phyloP scores from a whole-genome alignment of 2,329 filamentous ascomycete genomes.

The Penicillium olsonii region DNA sequence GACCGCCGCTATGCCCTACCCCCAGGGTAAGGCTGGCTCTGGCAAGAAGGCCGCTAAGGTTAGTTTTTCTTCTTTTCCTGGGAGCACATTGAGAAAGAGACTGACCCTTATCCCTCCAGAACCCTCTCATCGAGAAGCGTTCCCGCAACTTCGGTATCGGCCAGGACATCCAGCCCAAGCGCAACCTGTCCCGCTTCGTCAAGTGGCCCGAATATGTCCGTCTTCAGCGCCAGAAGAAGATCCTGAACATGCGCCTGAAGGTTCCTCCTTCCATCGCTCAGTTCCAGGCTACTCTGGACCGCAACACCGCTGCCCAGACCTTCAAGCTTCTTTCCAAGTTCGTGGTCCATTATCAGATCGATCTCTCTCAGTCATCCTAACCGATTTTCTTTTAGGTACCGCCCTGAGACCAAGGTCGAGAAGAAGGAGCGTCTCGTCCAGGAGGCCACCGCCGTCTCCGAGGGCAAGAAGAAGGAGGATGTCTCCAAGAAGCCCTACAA shows the following conservation, averaged over 20 bases:
- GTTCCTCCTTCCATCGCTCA: conserved; percentile 95
- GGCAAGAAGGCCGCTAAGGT: conserved; percentile 98
- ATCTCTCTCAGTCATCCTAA: too few relatives aligned
- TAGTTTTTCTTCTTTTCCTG: conserved; percentile 46
- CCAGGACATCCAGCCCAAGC: conserved; percentile 95
- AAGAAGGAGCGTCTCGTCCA: conserved; percentile 99
- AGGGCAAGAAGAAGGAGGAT: conserved; percentile 99
- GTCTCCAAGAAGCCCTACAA: conserved; percentile 99
- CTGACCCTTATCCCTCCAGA: conserved; percentile 57
- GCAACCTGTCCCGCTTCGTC: conserved; percentile 97
- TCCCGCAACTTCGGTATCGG: conserved; percentile 97
- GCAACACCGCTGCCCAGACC: conserved; percentile 92
- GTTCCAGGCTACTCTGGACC: conserved; percentile 96
- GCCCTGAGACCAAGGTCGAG: conserved; percentile 97
- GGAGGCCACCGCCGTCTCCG: conserved; percentile 95
- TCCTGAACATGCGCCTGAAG: conserved; percentile 97
- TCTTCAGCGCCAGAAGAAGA: conserved; percentile 92
- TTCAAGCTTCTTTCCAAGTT: conserved; percentile 99
- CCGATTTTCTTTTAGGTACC: too few relatives aligned
- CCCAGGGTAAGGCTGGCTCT: conserved; percentile 81
- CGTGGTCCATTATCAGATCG: too few relatives aligned
- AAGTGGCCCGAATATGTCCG: conserved; percentile 99
- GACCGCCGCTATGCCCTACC: conserved; percentile 94
- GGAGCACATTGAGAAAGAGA: conserved; percentile 9
- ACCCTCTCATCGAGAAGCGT: conserved; percentile 99